Evolutionary conservation across 306 rosid species (phyloP).

Genomic region (Senna tora): DNA sequence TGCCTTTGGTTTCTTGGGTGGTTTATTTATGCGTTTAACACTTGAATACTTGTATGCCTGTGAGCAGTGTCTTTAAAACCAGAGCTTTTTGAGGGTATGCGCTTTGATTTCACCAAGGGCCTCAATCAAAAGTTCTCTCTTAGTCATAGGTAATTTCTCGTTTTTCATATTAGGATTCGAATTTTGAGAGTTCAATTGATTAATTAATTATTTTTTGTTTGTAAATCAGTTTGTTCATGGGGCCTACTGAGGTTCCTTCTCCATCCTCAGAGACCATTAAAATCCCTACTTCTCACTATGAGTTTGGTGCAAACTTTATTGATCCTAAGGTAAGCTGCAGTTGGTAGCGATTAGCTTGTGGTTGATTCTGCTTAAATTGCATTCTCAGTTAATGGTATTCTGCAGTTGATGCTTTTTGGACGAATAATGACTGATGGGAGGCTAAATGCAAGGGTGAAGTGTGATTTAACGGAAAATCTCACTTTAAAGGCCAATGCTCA

Average conservation of each 20-base stretch:
- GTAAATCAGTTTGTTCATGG: conserved; percentile 76
- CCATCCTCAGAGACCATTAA: conserved; percentile 85
- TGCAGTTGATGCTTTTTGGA: conserved; percentile 92
- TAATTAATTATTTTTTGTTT: not conserved
- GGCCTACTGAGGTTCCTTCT: conserved; percentile 87
- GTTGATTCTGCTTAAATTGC: not conserved
- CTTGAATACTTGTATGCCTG: conserved; percentile 4
- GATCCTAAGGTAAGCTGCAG: conserved; percentile 77
- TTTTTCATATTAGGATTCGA: not conserved
- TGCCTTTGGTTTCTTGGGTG: not conserved
- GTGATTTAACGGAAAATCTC: conserved; percentile 78
- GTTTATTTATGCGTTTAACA: not conserved
- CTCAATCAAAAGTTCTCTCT: conserved; percentile 90
- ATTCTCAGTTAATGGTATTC: conserved; percentile 1
- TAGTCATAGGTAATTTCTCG: conserved; percentile 75
- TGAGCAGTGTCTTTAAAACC: conserved; percentile 93
- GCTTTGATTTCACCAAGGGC: conserved; percentile 91
- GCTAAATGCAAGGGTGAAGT: conserved; percentile 83
- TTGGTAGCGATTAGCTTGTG: not conserved
- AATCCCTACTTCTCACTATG: conserved; percentile 87
- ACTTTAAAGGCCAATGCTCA: conserved; percentile 90
- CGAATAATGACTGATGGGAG: conserved; percentile 92
- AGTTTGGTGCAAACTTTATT: conserved; percentile 91
- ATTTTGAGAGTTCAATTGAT: not conserved
- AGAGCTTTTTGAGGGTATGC: conserved; percentile 93